Conservation (phyloP, 2,329 filamentous ascomycete species). For the Alternaria triticina region DNA sequence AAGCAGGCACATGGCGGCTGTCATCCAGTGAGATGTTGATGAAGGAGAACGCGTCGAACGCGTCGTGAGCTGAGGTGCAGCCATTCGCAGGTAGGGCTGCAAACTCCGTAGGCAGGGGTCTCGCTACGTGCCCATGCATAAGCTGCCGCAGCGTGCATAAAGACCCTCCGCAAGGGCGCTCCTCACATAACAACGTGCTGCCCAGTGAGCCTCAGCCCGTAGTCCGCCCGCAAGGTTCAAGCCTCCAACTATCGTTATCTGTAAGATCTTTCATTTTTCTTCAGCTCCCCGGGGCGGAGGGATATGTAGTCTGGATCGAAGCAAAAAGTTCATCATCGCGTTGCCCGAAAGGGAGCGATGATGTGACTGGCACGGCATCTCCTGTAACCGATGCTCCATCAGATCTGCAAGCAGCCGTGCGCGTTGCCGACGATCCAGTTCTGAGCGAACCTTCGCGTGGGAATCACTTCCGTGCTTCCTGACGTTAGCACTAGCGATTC, state of each 20-base stretch:
- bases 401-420: slow-evolving; percentile 26
- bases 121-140: slow-evolving; percentile 9
- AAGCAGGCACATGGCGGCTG: slow-evolving; percentile 7
- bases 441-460: slow-evolving; percentile 5
- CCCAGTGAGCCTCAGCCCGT: neutral
- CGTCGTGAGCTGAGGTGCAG: slow-evolving; percentile 15
- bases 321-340: slow-evolving; percentile 1
- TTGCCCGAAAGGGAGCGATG: slow-evolving; percentile 5
- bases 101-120: slow-evolving; percentile 1
- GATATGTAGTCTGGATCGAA: neutral
- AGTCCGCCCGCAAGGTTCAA: neutral
- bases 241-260: neutral
- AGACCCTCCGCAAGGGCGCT: slow-evolving; percentile 5
- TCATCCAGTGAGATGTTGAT: slow-evolving; percentile 22
- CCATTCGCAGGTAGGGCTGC: slow-evolving; percentile 21
- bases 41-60: slow-evolving; percentile 18
- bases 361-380: neutral
- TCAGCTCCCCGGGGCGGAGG: neutral
- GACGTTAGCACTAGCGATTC: slow-evolving; percentile 4
- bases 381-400: neutral
- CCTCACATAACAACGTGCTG: slow-evolving; percentile 9
- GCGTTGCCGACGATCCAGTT: slow-evolving; percentile 22
- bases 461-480: slow-evolving; percentile 4
- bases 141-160: slow-evolving; percentile 20
- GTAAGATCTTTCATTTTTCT: neutral